phyloP scores from a whole-genome alignment of 129 eudicot genomes.

The Logfia minima region DNA sequence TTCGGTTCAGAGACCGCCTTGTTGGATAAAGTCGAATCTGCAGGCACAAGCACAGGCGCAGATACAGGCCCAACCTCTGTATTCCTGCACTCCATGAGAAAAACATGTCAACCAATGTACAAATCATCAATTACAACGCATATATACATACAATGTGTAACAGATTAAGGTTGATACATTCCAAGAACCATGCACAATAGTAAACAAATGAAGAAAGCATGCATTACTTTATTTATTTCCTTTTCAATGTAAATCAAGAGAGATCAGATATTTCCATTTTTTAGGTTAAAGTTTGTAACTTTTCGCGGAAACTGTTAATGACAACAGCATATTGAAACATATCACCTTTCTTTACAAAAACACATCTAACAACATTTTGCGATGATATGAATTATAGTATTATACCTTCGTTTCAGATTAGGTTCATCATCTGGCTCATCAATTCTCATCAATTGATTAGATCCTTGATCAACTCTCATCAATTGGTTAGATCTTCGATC shows the following conservation, averaged over 20 bases:
- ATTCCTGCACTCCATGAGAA: conserved; percentile 46
- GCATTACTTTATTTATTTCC: neutral
- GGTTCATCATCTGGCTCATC: conserved; percentile 70
- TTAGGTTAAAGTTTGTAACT: neutral
- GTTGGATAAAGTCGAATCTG: conserved; percentile 42
- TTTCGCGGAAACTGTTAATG: neutral
- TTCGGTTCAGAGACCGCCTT: conserved; percentile 69
- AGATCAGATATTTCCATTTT: neutral
- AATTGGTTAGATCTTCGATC: conserved; percentile 17
- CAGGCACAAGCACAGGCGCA: conserved; percentile 27
- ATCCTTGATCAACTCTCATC: conserved; percentile 30
- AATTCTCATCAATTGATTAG: conserved; percentile 37
- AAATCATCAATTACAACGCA: neutral
- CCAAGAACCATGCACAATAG: neutral
- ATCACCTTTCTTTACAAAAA: neutral
- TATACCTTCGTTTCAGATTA: conserved; percentile 78
- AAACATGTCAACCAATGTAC: conserved; percentile 23
- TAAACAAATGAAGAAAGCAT: no score
- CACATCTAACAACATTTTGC: neutral
- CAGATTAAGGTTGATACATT: neutral
- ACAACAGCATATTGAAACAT: neutral
- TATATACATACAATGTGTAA: neutral
- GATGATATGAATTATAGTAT: neutral
- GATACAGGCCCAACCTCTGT: conserved; percentile 38
- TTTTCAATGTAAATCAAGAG: neutral